Evolutionary conservation across 306 rosid species (phyloP).

Genomic region (Cucumis cinereus): DNA sequence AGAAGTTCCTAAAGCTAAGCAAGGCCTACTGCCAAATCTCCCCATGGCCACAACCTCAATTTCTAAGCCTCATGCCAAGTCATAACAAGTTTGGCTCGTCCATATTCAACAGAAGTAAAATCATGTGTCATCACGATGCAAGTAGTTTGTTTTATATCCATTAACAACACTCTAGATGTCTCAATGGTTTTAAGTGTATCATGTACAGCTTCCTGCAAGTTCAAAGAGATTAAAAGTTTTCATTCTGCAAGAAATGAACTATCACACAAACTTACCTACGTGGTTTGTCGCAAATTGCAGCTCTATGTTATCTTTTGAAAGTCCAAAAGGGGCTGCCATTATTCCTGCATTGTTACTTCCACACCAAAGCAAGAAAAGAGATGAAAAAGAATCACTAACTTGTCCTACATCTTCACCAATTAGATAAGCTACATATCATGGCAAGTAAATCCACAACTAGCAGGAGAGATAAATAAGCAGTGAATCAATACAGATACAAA

Average conservation of each 20-base stretch:
- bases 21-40: not conserved
- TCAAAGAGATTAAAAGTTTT: not conserved
- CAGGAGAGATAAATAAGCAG: not conserved
- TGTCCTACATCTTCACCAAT: not conserved
- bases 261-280: slow-evolving; percentile 29
- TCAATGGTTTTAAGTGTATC: not conserved
- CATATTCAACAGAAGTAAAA: not conserved
- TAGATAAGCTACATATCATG: not conserved
- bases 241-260: not conserved
- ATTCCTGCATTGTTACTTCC: slow-evolving; percentile 89
- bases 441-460: not conserved
- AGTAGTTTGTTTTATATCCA: not conserved
- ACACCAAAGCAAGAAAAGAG: slow-evolving; percentile 14
- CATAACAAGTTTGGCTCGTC: not conserved
- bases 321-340: slow-evolving; percentile 48
- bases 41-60: not conserved
- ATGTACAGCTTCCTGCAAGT: not conserved
- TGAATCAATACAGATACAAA: not conserved
- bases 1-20: not conserved
- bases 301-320: slow-evolving; percentile 70
- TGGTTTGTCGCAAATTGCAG: slow-evolving; percentile 82
- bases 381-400: not conserved
- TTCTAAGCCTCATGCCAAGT: not conserved
- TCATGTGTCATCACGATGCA: not conserved
- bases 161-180: not conserved